Percentiles rank a stretch among this genome's conserved stretches.
phyloP scores from a whole-genome alignment of 805 yeast genomes.

The Lipomyces lipofer region DNA sequence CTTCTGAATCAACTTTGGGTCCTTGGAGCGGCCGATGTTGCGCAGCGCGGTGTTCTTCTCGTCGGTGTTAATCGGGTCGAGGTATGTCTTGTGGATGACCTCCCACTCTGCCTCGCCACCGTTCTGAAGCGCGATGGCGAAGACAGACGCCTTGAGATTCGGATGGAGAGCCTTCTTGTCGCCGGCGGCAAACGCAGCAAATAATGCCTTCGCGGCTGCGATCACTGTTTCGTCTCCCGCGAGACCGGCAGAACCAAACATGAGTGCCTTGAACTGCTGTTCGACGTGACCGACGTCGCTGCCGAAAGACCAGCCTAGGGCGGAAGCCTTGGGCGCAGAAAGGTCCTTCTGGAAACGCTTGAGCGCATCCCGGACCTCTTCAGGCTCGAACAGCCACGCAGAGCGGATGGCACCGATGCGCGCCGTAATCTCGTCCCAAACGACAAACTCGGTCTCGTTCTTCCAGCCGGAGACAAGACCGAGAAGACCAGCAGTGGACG shows the following conservation, averaged over 20 bases:
- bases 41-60: slow-evolving; percentile 71
- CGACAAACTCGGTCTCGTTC: slow-evolving; percentile 52
- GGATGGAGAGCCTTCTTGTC: slow-evolving; percentile 72
- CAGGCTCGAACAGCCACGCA: slow-evolving; percentile 53
- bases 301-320: slow-evolving; percentile 65
- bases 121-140: slow-evolving; percentile 60
- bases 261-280: slow-evolving; percentile 66
- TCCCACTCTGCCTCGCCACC: slow-evolving; percentile 68
- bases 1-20: slow-evolving; percentile 53
- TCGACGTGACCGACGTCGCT: slow-evolving; percentile 56
- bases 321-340: slow-evolving; percentile 53
- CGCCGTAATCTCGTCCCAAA: slow-evolving; percentile 53
- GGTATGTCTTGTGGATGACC: slow-evolving; percentile 58
- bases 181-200: slow-evolving; percentile 58
- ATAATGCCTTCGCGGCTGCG: slow-evolving; percentile 44
- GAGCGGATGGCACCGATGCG: slow-evolving; percentile 46
- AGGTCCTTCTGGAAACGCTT: slow-evolving; percentile 53
- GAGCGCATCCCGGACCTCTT: slow-evolving; percentile 44
- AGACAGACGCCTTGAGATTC: slow-evolving; percentile 66
- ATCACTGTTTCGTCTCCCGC: slow-evolving; percentile 41
- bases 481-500: slow-evolving; percentile 51
- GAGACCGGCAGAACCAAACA: slow-evolving; percentile 44
- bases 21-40: slow-evolving; percentile 64
- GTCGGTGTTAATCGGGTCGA: slow-evolving; percentile 59
- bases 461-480: slow-evolving; percentile 54